Base-by-base conservation (phyloP, 805 yeast species). In the Starmerella floricola region DNA sequence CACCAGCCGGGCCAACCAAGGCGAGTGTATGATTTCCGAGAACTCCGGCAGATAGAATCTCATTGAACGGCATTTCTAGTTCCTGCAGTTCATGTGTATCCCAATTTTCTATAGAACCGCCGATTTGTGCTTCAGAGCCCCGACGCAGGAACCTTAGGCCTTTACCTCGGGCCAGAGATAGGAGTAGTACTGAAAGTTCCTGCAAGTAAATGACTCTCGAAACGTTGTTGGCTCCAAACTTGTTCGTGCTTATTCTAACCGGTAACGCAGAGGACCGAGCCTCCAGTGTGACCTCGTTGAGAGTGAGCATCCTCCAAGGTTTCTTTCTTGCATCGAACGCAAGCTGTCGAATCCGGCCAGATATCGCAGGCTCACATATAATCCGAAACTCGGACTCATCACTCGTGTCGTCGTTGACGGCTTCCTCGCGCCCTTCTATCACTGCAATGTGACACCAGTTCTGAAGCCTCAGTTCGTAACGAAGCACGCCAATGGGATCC, bases 301-400 rank as follows among this genome's bases (percentile, higher is more conserved):
- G 18, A 3, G 34, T 15, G 11, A 45, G 6, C 6, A 40, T 15
- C 26, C 32, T 29, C 37, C 44, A 36, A 17, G 49, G 49, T 19
- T 28, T 17, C 16, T 39, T 42, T 8, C 49, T 18, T 3, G 38
- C n/a, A 15, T 45, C 49, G 3, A 45, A 11, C 27, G 35, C 41
- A 15, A 40, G 26, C 19, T 36, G 37, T n/a, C n/a, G 13, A 19
- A 36, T 31, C 12, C 15, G 15, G n/a, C 36, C 36, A 10, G 36
- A 8, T 6, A 27, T 11, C 19, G 8, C 6, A 8, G 36, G 27
- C 36, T 33, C 36, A 8, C 27, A 19, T 6, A 33, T 33, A 28
- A 33, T n/a, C n/a, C n/a, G n/a, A n/a, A n/a, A n/a, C n/a, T n/a
- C n/a, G n/a, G n/a, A n/a, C n/a, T 23, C 36, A 20, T 15, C 10